These are phyloP conservation scores for Mycothermus thermophilus DNA, from an alignment of 495 filamentous ascomycete genomes.

Conservation along the genomic window DNA sequence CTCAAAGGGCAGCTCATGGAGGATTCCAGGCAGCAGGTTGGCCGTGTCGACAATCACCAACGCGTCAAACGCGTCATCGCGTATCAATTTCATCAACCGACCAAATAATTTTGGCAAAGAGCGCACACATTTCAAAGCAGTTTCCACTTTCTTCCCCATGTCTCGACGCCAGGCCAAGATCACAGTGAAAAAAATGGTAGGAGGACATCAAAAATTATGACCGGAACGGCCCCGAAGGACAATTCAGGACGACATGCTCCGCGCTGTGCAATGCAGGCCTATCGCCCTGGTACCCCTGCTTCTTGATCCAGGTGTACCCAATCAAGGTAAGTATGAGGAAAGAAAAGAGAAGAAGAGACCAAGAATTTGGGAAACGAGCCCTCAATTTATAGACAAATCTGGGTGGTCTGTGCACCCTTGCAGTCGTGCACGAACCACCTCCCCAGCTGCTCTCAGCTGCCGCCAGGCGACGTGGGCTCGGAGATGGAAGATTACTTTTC, in stretches of 20 bases:
- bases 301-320: constrained; percentile 10
- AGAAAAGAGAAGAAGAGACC: constrained; percentile 7
- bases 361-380: constrained; percentile 1
- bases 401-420: constrained; percentile 12
- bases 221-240: constrained; percentile 28
- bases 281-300: constrained; percentile 11
- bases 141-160: constrained; percentile 23
- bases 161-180: constrained; percentile 9
- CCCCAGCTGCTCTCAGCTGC: no score
- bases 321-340: constrained; percentile 22
- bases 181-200: constrained; percentile 18
- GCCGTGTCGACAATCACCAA: no score
- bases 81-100: no score
- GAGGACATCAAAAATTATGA: constrained; percentile 25
- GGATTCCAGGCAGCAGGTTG: no score
- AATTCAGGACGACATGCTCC: constrained; percentile 20
- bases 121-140: no score
- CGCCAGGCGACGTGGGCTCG: no score
- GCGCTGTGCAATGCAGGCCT: constrained; percentile 28
- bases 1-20: no score
- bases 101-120: no score
- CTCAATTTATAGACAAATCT: not conserved
- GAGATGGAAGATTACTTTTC: no score
- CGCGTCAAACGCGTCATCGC: no score
- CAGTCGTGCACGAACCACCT: not conserved